Evolutionary conservation across 257 asterid genomes (phyloP).

Genomic region (Nicotiana obtusifolia): DNA sequence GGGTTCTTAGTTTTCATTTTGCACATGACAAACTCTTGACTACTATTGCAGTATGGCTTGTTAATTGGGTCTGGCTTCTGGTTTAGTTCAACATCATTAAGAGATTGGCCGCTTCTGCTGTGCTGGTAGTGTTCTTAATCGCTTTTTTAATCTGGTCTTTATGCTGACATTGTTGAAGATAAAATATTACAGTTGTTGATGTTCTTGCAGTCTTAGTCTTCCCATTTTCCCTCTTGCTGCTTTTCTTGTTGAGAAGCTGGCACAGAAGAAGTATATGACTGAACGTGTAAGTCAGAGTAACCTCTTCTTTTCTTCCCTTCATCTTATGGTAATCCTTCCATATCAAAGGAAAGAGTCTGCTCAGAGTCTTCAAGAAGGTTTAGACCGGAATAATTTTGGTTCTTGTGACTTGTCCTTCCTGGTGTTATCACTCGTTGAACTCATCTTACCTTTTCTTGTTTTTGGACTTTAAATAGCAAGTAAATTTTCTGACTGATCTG

Average conservation of each 20-base stretch:
- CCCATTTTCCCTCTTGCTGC: slow-evolving; percentile 78
- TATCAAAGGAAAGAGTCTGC: background rate
- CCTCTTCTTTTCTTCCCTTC: slow-evolving; percentile 9
- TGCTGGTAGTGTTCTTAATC: slow-evolving; percentile 61
- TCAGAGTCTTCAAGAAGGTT: slow-evolving; percentile 5
- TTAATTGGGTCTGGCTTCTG: slow-evolving; percentile 79
- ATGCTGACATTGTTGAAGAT: background rate
- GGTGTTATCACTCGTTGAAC: background rate
- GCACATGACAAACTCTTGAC: slow-evolving; percentile 14
- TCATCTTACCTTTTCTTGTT: background rate
- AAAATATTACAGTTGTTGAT: background rate
- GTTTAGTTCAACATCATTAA: slow-evolving; percentile 75
- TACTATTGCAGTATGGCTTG: slow-evolving; percentile 85
- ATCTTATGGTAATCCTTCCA: background rate
- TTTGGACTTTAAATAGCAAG: background rate
- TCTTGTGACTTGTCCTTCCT: slow-evolving; percentile 11
- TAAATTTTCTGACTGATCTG: slow-evolving; percentile 11
- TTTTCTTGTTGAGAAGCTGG: slow-evolving; percentile 70
- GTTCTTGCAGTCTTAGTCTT: slow-evolving; percentile 68
- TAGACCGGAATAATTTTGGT: background rate
- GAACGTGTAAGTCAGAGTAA: slow-evolving; percentile 53
- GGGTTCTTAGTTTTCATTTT: background rate
- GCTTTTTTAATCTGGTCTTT: background rate
- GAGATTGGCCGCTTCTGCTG: slow-evolving; percentile 96
- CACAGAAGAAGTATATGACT: slow-evolving; percentile 44